phyloP scores from a whole-genome alignment of 495 filamentous ascomycete species.

The Penicillium parvum region DNA sequence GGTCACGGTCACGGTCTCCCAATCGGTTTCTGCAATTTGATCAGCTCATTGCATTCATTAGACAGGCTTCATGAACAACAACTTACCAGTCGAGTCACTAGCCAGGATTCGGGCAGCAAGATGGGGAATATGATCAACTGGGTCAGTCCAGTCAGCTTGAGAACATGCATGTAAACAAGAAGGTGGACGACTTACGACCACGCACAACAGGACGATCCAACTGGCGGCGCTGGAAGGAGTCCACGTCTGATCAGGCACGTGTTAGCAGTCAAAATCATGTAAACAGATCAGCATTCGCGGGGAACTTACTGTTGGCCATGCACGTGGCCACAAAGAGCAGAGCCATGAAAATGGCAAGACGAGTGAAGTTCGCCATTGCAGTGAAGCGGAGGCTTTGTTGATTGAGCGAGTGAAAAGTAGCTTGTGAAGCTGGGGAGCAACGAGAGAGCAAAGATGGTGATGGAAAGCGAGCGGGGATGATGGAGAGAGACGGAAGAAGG shows the following conservation, averaged over 20 bases:
- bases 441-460: background rate
- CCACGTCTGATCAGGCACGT: background rate
- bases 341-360: background rate
- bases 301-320: background rate
- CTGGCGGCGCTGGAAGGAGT: background rate
- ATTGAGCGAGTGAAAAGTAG: background rate
- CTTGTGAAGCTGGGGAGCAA: background rate
- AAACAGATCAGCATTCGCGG: background rate
- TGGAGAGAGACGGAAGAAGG: conserved; percentile 1
- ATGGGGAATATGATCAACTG: background rate
- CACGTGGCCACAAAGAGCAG: background rate
- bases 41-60: no score
- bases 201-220: background rate
- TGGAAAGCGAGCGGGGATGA: background rate
- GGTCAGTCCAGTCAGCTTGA: background rate
- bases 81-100: background rate
- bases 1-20: no score
- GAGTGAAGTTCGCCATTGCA: background rate
- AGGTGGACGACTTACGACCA: background rate
- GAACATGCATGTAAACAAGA: background rate
- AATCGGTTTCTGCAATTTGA: no score
- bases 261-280: background rate
- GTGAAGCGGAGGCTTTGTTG: background rate
- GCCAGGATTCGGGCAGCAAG: background rate
- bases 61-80: no score